Evolutionary conservation across 106 monocot species (phyloP).

Genomic region (Phalaenopsis aphrodite): DNA sequence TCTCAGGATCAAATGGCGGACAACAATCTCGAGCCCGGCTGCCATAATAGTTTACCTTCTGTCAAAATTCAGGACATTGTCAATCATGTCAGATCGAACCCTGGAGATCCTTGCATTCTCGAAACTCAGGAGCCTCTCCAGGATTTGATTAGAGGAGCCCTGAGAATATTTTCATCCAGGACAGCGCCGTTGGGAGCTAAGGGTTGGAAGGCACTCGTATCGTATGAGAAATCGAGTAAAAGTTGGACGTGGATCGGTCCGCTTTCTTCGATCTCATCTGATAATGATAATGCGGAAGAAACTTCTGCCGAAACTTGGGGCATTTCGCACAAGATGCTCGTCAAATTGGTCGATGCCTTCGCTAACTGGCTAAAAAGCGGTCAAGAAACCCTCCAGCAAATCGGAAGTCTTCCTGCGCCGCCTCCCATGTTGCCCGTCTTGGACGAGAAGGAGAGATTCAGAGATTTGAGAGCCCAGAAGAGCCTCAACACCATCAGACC

Average conservation of each 20-base stretch:
- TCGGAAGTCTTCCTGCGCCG: slow-evolving; percentile 85
- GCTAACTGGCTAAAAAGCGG: slow-evolving; percentile 93
- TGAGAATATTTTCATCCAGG: slow-evolving; percentile 85
- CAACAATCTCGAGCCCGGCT: background rate
- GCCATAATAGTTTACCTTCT: slow-evolving; percentile 42
- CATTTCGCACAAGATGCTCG: slow-evolving; percentile 90
- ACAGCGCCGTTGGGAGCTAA: slow-evolving; percentile 95
- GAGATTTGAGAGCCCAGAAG: slow-evolving; percentile 84
- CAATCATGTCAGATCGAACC: slow-evolving; percentile 60
- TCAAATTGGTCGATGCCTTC: slow-evolving; percentile 95
- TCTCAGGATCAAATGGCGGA: background rate
- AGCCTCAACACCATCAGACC: slow-evolving; percentile 78
- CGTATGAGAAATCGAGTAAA: slow-evolving; percentile 72
- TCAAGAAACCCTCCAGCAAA: slow-evolving; percentile 88
- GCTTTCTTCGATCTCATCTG: slow-evolving; percentile 27
- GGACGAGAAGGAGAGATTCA: slow-evolving; percentile 90
- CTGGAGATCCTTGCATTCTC: slow-evolving; percentile 88
- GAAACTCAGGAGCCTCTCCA: slow-evolving; percentile 90
- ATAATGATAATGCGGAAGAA: slow-evolving; percentile 51
- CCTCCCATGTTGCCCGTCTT: slow-evolving; percentile 37
- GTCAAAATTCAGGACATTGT: slow-evolving; percentile 84
- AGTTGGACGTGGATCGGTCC: slow-evolving; percentile 83
- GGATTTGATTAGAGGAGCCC: slow-evolving; percentile 83
- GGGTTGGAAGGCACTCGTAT: slow-evolving; percentile 70
- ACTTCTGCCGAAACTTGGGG: slow-evolving; percentile 89